These are phyloP conservation scores for Leccinum rimulosum DNA, from an alignment of 768 basidiomycete species.

Conservation along the genomic window DNA sequence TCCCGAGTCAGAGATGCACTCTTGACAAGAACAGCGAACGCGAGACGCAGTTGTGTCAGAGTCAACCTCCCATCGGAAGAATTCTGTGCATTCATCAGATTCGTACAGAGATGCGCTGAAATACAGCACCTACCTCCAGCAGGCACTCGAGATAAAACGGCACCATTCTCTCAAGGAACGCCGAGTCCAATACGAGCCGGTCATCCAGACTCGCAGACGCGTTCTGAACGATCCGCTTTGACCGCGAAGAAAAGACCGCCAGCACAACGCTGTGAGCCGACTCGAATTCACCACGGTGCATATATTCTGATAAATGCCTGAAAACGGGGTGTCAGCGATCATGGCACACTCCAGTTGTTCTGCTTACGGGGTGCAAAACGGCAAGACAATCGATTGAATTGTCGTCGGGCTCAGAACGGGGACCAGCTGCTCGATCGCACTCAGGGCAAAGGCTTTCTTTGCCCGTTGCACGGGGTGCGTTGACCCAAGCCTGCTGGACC, in stretches of 20 bases:
- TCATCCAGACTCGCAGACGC: slow-evolving; percentile 6
- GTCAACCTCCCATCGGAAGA: slow-evolving; percentile 59
- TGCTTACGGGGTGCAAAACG: slow-evolving; percentile 63
- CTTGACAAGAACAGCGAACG: slow-evolving; percentile 69
- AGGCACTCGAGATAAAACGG: slow-evolving; percentile 74
- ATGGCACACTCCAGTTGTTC: background rate
- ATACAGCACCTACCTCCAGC: slow-evolving; percentile 53
- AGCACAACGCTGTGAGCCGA: slow-evolving; percentile 84
- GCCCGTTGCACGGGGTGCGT: slow-evolving; percentile 31
- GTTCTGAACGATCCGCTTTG: slow-evolving; percentile 34
- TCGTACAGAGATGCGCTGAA: background rate
- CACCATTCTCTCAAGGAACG: slow-evolving; percentile 55
- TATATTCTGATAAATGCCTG: slow-evolving; percentile 59
- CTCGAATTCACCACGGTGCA: slow-evolving; percentile 76
- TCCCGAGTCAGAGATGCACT: slow-evolving; percentile 48
- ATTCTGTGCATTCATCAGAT: slow-evolving; percentile 43
- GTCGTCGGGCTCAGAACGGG: slow-evolving; percentile 52
- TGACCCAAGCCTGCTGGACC: slow-evolving; percentile 22
- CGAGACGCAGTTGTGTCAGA: slow-evolving; percentile 65
- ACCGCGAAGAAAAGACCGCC: slow-evolving; percentile 64
- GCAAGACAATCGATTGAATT: slow-evolving; percentile 56
- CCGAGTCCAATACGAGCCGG: slow-evolving; percentile 20
- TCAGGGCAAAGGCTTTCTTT: slow-evolving; percentile 61
- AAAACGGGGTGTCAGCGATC: background rate
- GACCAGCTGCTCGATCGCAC: slow-evolving; percentile 76